Conservation (phyloP, 768 basidiomycete genomes). For the Auricularia sp. region DNA sequence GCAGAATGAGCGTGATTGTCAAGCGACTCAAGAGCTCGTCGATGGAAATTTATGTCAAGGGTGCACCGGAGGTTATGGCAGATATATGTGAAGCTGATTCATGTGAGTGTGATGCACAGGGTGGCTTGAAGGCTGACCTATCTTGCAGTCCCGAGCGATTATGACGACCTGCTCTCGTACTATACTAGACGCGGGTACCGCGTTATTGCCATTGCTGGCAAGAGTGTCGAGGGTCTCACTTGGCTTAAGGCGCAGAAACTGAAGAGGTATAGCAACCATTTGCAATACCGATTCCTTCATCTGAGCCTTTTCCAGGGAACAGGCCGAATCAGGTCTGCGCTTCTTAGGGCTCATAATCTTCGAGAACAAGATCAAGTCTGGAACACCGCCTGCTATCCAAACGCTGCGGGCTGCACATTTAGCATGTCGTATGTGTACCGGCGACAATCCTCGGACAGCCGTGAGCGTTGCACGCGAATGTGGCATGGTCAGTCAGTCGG, state of each 20-base stretch:
- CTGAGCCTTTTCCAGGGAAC: conserved; percentile 49
- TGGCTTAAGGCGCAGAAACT: conserved; percentile 97
- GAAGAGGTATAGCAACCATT: conserved; percentile 54
- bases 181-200: conserved; percentile 96
- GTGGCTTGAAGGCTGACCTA: conserved; percentile 8
- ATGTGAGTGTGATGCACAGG: conserved; percentile 42
- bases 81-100: conserved; percentile 89
- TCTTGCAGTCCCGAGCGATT: conserved; percentile 79
- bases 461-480: conserved; percentile 96
- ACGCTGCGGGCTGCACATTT: conserved; percentile 81
- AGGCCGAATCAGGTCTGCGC: conserved; percentile 80
- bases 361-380: conserved; percentile 93
- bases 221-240: conserved; percentile 83
- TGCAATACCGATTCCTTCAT: not conserved
- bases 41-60: conserved; percentile 98
- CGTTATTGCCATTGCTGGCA: conserved; percentile 96
- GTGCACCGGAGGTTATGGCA: conserved; percentile 96
- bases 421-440: conserved; percentile 95
- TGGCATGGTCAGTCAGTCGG: conserved; percentile 74
- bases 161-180: conserved; percentile 90
- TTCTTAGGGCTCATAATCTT: conserved; percentile 96
- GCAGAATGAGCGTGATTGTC: conserved; percentile 96
- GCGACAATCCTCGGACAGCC: conserved; percentile 93
- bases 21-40: conserved; percentile 86
- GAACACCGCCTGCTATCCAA: conserved; percentile 83